phyloP scores from a whole-genome alignment of 2,329 filamentous ascomycete genomes.

The Pseudocercospora musae region DNA sequence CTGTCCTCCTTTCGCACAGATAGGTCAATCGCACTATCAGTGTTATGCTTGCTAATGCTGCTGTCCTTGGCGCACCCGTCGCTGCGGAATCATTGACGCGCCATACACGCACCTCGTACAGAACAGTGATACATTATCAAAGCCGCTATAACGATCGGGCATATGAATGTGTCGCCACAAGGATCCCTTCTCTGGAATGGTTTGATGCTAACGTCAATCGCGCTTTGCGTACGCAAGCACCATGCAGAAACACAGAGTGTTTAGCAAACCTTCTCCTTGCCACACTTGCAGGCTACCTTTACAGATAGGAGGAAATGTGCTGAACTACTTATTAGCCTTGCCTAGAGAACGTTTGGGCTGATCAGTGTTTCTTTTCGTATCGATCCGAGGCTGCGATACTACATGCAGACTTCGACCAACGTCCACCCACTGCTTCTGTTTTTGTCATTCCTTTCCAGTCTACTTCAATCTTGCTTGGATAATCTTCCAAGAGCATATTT shows the following conservation, averaged over 20 bases:
- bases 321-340: background rate
- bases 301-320: background rate
- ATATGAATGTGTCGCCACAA: background rate
- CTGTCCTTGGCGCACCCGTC: background rate
- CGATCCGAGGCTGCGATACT: background rate
- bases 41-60: background rate
- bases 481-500: background rate
- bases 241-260: background rate
- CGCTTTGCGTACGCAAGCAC: background rate
- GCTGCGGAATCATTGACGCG: background rate
- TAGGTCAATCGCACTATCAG: background rate
- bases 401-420: background rate
- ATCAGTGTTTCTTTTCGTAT: background rate
- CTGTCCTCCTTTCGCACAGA: background rate
- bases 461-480: background rate
- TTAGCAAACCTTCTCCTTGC: background rate
- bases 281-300: background rate
- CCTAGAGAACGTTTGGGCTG: background rate
- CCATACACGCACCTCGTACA: background rate
- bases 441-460: background rate
- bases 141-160: background rate
- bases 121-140: background rate
- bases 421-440: background rate
- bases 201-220: conserved; percentile 1
- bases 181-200: background rate